Percentiles rank a stretch among this genome's conserved stretches.
These are phyloP conservation scores for Puccinellia tenuiflora DNA, from an alignment of 176 grass and related monocot species.

Conservation along the genomic window DNA sequence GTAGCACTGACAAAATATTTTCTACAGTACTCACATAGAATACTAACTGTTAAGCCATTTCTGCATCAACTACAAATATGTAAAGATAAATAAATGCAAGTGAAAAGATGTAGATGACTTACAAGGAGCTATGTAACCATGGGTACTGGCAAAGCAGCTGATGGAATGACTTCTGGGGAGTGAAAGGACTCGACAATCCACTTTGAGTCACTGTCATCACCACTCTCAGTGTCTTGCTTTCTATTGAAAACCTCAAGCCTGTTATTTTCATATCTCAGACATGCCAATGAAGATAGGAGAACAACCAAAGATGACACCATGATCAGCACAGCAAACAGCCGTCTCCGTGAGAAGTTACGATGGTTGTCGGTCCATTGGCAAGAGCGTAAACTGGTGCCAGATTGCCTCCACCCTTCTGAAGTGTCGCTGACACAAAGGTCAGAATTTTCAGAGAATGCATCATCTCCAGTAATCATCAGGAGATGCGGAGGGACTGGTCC, in stretches of 20 bases:
- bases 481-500: slow-evolving; percentile 67
- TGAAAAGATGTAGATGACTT: not conserved
- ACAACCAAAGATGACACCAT: slow-evolving; percentile 44
- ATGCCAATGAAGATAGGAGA: slow-evolving; percentile 46
- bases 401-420: slow-evolving; percentile 36
- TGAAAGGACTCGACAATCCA: slow-evolving; percentile 63
- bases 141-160: slow-evolving; percentile 67
- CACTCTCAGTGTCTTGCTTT: slow-evolving; percentile 40
- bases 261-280: slow-evolving; percentile 66
- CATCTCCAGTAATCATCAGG: slow-evolving; percentile 65
- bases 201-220: slow-evolving; percentile 34
- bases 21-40: not conserved
- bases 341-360: slow-evolving; percentile 28
- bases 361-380: slow-evolving; percentile 41
- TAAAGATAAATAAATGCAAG: not conserved
- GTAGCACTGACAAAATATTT: not conserved
- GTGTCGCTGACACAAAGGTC: slow-evolving; percentile 52
- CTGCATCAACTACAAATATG: not conserved
- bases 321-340: slow-evolving; percentile 37
- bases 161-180: slow-evolving; percentile 44
- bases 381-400: slow-evolving; percentile 38
- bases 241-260: slow-evolving; percentile 54
- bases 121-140: slow-evolving; percentile 82
- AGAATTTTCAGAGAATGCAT: slow-evolving; percentile 64
- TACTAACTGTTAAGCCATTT: not conserved